Evolutionary conservation across 2,329 filamentous ascomycete species (phyloP).

Genomic region (Ophiosphaerella herpotricha): DNA sequence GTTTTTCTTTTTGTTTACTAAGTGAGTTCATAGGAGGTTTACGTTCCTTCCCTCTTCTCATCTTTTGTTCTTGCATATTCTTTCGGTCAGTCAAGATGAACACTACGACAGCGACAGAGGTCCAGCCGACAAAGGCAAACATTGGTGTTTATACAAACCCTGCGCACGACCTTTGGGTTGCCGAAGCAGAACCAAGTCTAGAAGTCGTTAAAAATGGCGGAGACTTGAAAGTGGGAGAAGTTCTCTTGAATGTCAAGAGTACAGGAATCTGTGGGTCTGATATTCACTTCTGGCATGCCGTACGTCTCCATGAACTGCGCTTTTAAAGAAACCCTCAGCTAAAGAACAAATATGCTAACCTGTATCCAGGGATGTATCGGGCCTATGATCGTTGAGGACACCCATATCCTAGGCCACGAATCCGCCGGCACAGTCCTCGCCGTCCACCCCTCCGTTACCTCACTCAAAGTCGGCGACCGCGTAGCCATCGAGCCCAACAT

Average conservation of each 20-base stretch:
- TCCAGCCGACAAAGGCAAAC: constrained; percentile 73
- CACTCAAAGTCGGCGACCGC: constrained; percentile 82
- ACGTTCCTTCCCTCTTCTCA: background rate
- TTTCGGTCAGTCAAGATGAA: constrained; percentile 26
- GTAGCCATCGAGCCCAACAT: constrained; percentile 94
- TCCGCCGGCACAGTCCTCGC: constrained; percentile 82
- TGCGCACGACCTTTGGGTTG: constrained; percentile 87
- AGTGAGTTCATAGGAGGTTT: background rate
- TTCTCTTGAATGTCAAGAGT: constrained; percentile 86
- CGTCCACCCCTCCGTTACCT: constrained; percentile 77
- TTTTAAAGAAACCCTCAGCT: background rate
- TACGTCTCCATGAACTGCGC: constrained; percentile 18
- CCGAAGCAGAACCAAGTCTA: constrained; percentile 73
- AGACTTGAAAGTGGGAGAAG: constrained; percentile 77
- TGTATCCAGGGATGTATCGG: constrained; percentile 72
- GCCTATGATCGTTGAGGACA: constrained; percentile 87
- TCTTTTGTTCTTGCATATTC: background rate
- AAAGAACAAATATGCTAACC: constrained; percentile 1
- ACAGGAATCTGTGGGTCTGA: constrained; percentile 97
- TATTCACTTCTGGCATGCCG: constrained; percentile 96
- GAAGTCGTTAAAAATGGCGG: constrained; percentile 73
- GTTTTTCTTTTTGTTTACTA: background rate
- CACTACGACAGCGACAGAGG: constrained; percentile 42
- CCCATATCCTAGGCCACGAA: constrained; percentile 94
- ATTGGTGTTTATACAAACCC: constrained; percentile 97